Base-by-base conservation (phyloP, 371 early-diverging fungal genomes). In the Mortierella sp. region DNA sequence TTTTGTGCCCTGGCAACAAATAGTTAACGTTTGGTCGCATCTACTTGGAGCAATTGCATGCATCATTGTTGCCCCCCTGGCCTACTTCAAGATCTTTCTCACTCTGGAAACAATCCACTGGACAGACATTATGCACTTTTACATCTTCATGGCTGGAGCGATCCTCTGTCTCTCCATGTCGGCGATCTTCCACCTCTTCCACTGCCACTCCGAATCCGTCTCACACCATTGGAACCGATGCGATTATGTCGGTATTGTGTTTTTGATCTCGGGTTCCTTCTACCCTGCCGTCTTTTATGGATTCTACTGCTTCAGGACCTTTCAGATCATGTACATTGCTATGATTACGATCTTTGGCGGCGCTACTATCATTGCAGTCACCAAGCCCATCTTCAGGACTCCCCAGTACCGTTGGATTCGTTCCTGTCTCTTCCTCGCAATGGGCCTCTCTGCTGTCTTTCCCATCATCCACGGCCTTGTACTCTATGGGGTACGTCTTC, bases 191-290 rank as follows among this genome's bases (percentile, higher is more conserved):
- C 99, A 99, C 88, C 91, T 95, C 50, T 95, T 96, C 72, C 90
- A 92, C n/a, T 97, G 97, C 80, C 98, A 98, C 87, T 97, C 98
- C 73, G 92, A 94, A 73, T 82, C 82, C 31, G 96, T 75, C 50
- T 72, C 70, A 4, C 73, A 76, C 65, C 75, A 84, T 1, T 96
- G 96, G 95, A 96, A 96, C 87, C 93, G 95, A 75, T 96, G 96
- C 76, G 98, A 98, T 88, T 98, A 97, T 92, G 94, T 96, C 57
- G 98, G 98, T 50, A 98, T 98, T 80, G 95, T 96, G 42, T 89
- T 92, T 47, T 90, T 97, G 76, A 97, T 96, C 81, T 92, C 95
- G 60, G 96, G 96, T 26, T 96, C 96, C 9, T 95, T 92, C 80
- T 92, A 91, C 74, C 96, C 96, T 21, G 91, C 94, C 42, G 88